phyloP scores from a whole-genome alignment of 202 grass and related monocot genomes.

The Elaeis oleifera region DNA sequence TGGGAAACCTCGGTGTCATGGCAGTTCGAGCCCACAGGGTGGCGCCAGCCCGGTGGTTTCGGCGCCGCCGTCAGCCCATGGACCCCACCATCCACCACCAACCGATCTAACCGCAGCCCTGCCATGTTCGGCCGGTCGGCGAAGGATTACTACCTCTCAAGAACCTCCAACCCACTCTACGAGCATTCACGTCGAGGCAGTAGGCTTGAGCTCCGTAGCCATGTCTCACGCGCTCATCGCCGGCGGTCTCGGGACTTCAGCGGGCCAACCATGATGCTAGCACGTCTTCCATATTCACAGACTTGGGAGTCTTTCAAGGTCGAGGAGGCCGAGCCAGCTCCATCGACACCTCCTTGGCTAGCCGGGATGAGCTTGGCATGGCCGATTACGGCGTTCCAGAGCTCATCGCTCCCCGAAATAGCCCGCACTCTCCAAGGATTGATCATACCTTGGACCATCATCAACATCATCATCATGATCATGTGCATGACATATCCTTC shows the following conservation, averaged over 20 bases:
- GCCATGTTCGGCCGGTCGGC: constrained; percentile 39
- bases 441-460: background rate
- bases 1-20: constrained; percentile 63
- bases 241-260: background rate
- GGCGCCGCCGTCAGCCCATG: constrained; percentile 47
- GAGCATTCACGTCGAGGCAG: constrained; percentile 19
- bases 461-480: background rate
- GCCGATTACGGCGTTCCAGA: constrained; percentile 7
- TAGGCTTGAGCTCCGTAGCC: constrained; percentile 56
- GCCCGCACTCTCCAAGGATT: background rate
- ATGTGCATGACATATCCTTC: constrained; percentile 38
- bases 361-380: constrained; percentile 21
- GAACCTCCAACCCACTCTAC: constrained; percentile 5
- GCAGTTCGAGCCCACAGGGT: constrained; percentile 39
- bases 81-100: constrained; percentile 7
- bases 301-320: background rate
- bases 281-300: background rate
- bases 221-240: constrained; percentile 30
- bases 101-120: background rate
- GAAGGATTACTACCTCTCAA: constrained; percentile 44
- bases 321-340: background rate
- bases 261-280: background rate
- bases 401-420: background rate
- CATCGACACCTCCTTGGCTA: constrained; percentile 27
- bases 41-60: constrained; percentile 39